Evolutionary conservation across 345 rosid species (phyloP), one percentile per base, ranked within the genome.

Genomic region (Citrus unshiu): DNA sequence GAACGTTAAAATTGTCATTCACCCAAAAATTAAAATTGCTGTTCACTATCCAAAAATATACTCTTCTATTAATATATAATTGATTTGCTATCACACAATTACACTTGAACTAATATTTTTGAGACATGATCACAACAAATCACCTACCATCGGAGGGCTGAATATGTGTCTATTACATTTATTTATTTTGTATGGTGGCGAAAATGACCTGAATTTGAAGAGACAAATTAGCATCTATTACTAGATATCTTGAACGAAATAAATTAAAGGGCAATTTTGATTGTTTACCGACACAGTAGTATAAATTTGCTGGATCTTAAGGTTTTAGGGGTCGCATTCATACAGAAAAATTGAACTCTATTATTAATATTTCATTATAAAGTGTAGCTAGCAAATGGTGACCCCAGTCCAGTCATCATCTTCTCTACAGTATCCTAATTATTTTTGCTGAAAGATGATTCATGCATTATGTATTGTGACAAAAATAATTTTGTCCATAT

Each of bases 391-490:
- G 35, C 40, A 19, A 5, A 43, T 22, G 16, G n/a, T 19, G 81
- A 56, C 83, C 86, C 81, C 79, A 76, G 81, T 51, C 84, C 66
- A 79, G 84, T 83, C 83, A 78, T 81, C 75, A 70, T 86, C 76
- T 70, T 13, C 54, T 30, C 22, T 29, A 46, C 4, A 54, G 60
- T 9, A 37, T 79, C 58, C 59, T 59, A 72, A 78, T 83, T 83
- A 83, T 80, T 85, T 69, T 83, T 21, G 58, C 34, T 29, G 13
- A 14, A 54, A 25, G 70, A 77, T 63, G 34, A 78, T 80, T 65
- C 80, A 74, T 32, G 24, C 21, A 64, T 32, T 30, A 7, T 13
- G 32, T 6, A 32, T 40, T 69, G 7, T 63, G 84, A 83, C 86
- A 83, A 83, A 76, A 71, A 74, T 64, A 37, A 69, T 39, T 80